Percentiles rank a stretch among this genome's conserved stretches.
Conservation (phyloP, 2,329 filamentous ascomycete genomes). For the Ophiostoma novo-ulmi region DNA sequence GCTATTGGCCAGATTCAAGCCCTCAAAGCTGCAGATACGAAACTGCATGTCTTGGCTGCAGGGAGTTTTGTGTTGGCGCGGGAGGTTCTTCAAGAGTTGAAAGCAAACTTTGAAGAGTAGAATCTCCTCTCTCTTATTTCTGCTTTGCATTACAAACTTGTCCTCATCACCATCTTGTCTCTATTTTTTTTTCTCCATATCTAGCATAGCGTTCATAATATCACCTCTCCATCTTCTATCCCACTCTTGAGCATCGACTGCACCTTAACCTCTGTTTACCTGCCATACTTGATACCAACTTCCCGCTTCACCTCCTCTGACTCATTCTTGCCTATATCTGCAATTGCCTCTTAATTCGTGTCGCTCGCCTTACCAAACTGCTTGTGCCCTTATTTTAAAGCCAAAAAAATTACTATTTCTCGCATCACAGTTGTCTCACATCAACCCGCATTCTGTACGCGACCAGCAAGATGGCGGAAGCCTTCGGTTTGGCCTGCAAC, state of each 20-base stretch:
- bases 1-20: conserved; percentile 46
- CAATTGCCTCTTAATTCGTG: background rate
- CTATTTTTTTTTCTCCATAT: background rate
- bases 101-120: conserved; percentile 20
- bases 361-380: background rate
- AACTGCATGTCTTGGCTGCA: conserved; percentile 41
- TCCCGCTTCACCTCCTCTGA: background rate
- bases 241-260: background rate
- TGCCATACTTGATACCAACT: background rate
- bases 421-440: too few species aligned
- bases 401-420: background rate
- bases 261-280: background rate
- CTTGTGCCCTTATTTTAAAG: background rate
- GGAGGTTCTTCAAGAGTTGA: conserved; percentile 34
- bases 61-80: conserved; percentile 47
- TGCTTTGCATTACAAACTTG: background rate
- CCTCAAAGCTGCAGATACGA: conserved; percentile 30
- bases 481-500: background rate
- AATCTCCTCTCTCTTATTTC: background rate
- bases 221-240: background rate
- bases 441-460: too few species aligned
- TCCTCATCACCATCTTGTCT: background rate
- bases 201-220: background rate
- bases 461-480: background rate
- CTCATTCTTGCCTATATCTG: background rate